Evolutionary conservation across 2,329 filamentous ascomycete genomes (phyloP), one percentile per base, ranked within the genome.

Genomic region (Bimuria novae-zelandiae): DNA sequence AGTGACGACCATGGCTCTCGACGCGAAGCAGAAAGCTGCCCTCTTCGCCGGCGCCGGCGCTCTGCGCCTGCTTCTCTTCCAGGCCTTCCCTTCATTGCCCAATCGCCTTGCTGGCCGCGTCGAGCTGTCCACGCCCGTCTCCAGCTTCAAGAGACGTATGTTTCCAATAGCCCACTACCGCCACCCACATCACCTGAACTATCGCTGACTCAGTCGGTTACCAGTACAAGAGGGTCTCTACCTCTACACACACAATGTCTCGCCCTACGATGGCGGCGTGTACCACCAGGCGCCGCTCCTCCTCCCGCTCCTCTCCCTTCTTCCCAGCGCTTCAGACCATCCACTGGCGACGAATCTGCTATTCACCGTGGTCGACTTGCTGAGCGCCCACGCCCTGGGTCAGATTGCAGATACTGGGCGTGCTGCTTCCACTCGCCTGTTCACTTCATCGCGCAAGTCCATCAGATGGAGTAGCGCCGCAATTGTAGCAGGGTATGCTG

Each of bases 101-200:
- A 87, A 92, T 72, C 82, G 96, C 57, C 82, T 99, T 57, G 94
- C 91, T 17, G 89, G 89, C 60, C 89, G 94, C 70, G 94, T 97
- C 66, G 94, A 99, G 80, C 89, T 99, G 68, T 97, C 94, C 39
- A 99, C 94, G 19, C 93, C 94, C 33, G 89, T 97, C 41, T 97
- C 91, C 65, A 96, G 93, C 83, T 99, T 97, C 84, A 97, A 97
- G 80, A 85, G 94, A 84, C 80, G 92, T 96, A 82, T 75, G 88
- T 54, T 29, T 23, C 11, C 41, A 29, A 14, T 14, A 41, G 11
- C n/a, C 21, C 11, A 8, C 33, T 7, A 36, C 8, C 29, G 22
- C n/a, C n/a, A n/a, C n/a, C n/a, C n/a, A n/a, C n/a, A n/a, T n/a
- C n/a, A n/a, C 14, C 41, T 19, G 25, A 5, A 14, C 14, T 1